Evolutionary conservation across 768 basidiomycete genomes (phyloP), one percentile per base, ranked within the genome.

Genomic region (Serendipita vermifera): DNA sequence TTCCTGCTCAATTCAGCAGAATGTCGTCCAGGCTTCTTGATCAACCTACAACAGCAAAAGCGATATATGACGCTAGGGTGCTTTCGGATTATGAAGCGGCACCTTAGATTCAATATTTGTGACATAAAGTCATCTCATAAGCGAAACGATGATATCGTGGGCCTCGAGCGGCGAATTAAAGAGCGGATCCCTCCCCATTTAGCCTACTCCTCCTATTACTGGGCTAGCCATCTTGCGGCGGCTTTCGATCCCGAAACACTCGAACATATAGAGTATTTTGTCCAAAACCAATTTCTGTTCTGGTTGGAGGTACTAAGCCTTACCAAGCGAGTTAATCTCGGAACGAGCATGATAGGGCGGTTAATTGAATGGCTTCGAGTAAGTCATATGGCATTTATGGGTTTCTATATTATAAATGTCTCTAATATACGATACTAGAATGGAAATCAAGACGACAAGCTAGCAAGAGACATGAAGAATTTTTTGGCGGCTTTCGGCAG

Each of bases 61-160:
- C 7, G 31, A 6, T 15, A 9, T 6, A 15, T 51, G 20, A n/a
- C 46, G 5, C 15, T 15, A 6, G 15, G 27, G 27, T 51, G 46
- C 27, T n/a, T 51, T 7, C 5, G n/a, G 27, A 51, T 29, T 5
- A 51, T 51, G 46, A 51, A 29, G 5, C 9, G 31, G 3, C 22
- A 51, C n/a, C 46, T 51, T 15, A 17, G 27, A 6, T 51, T 51
- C 27, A 51, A 51, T 29, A 51, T 51, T n/a, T 51, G 46, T 29
- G 6, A 51, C 22, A 7, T 51, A 9, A 15, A 20, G 22, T 51
- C 46, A 5, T 51, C 46, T 29, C 15, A 51, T 51, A 51, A 9
- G n/a, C n/a, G 3, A 20, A 51, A 51, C 31, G 22, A 7, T 29
- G 46, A 51, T 15, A 51, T 51, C 5, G 15, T 15, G 5, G n/a